Evolutionary conservation across 768 basidiomycete genomes (phyloP), one percentile per base, ranked within the genome.

Genomic region (Filobasidium floriforme): DNA sequence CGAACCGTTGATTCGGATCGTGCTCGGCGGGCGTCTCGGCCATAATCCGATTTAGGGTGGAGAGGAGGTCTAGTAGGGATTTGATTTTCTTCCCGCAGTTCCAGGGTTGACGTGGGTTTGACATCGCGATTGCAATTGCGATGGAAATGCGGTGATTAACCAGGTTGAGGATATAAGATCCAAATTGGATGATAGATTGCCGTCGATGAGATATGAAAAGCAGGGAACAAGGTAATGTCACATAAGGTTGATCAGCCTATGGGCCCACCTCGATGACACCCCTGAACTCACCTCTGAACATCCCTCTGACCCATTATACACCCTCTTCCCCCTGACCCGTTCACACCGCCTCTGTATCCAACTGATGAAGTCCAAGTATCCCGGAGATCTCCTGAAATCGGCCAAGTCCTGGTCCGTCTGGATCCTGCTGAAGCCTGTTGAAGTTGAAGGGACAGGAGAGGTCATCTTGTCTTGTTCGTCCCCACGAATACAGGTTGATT

Each of bases 311-410:
- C 46, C 41, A 12, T 59, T 41, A 43, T 87, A 84, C 37, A 89
- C 81, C 62, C 77, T 77, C 62, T 81, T 78, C 29, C 88, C 90
- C 9, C 87, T 85, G 10, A 93, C 88, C 6, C 89, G 83, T 68
- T 90, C 87, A 65, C 84, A 89, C 49, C 93, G 79, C 55, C 88
- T 83, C 24, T 84, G 85, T 37, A 93, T 80, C 79, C 92, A 94
- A 24, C 88, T 72, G 49, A 82, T 82, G 73, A 87, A 92, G 70
- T 89, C 88, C 66, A 80, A 79, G 74, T 89, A 94, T 0, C 89
- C 88, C 43, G 78, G 82, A 5, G 88, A 87, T 1, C 71, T 7
- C 7, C 54, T 6, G 26, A 57, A 57, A 15, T 24, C 7, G 54
- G 24, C 26, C 24, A 57, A 32, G 54, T 57, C 54, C 54, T 57